Evolutionary conservation across 2,329 filamentous ascomycete species (phyloP), one percentile per base, ranked within the genome.

Genomic region (Ustulina deusta): DNA sequence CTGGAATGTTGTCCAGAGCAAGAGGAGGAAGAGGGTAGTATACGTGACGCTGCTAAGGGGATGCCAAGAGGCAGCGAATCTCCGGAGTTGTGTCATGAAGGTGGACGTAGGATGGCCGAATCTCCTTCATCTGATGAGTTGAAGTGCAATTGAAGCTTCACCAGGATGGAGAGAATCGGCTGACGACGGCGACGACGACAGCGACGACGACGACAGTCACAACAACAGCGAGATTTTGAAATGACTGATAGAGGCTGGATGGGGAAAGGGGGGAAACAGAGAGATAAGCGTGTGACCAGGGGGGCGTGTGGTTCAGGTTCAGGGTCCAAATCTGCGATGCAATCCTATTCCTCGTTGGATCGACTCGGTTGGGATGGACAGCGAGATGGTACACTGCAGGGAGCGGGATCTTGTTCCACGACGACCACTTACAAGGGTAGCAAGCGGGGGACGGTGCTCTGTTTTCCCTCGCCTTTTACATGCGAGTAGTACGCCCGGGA

Each of bases 1-100:
- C 62, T 70, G 71, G 51, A 58, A 54, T 34, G 57, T 49, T 2
- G 69, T 69, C 67, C 66, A 70, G 54, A 71, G 67, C 46, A 72
- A 59, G 29, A 72, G 52, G 13, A 72, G 55, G 49, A 73, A 64
- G 34, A 73, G 59, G 13, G 70, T 65, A 15, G 69, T 70, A 48
- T 68, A 72, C 15, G 65, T 73, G 56, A 71, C 69, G 62, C 69
- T 70, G 65, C 65, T 71, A 40, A 72, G 61, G 63, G 71, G 57
- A 61, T 71, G 70, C 72, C 69, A 73, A 61, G 69, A 71, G 66
- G 69, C 68, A 68, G 69, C 71, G 63, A 71, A 51, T 65, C 70
- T 70, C 66, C 71, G 68, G 48, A 72, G 61, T 68, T 68, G 71
- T 68, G 67, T 71, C 72, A 74, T 74, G 71, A 69, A 70, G 63